phyloP scores from a whole-genome alignment of 257 asterid genomes.

The Leptodermis oblonga region DNA sequence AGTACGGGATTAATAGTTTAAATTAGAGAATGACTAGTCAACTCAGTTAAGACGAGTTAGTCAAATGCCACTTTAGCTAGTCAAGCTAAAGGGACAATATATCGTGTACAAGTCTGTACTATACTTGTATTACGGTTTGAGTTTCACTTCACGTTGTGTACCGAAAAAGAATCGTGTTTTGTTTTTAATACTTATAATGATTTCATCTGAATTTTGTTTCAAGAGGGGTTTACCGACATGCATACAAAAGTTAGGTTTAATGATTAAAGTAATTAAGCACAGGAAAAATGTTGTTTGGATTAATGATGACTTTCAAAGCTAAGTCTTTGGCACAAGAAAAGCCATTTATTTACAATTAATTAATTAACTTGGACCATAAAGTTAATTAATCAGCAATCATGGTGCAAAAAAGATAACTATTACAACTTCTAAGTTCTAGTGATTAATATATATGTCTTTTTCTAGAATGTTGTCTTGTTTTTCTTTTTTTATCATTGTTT shows the following conservation, averaged over 20 bases:
- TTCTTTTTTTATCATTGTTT: background rate
- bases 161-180: too few relatives aligned
- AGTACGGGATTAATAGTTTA: too few relatives aligned
- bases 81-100: too few relatives aligned
- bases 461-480: background rate
- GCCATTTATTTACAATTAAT: background rate
- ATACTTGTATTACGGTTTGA: too few relatives aligned
- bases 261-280: slow-evolving; percentile 15
- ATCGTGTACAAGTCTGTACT: too few relatives aligned
- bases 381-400: background rate
- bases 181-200: too few relatives aligned
- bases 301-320: slow-evolving; percentile 6
- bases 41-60: too few relatives aligned
- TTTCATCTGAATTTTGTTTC: too few relatives aligned
- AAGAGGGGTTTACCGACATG: slow-evolving; percentile 14
- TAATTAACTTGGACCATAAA: slow-evolving; percentile 3
- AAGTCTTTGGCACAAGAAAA: background rate
- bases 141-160: too few relatives aligned
- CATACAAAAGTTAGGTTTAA: background rate
- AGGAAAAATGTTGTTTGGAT: slow-evolving; percentile 3
- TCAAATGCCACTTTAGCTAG: too few relatives aligned
- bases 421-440: background rate
- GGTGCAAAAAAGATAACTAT: background rate
- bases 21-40: too few relatives aligned
- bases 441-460: background rate